phyloP scores from a whole-genome alignment of 2,329 filamentous ascomycete genomes.

The Penicillium brasilianum region DNA sequence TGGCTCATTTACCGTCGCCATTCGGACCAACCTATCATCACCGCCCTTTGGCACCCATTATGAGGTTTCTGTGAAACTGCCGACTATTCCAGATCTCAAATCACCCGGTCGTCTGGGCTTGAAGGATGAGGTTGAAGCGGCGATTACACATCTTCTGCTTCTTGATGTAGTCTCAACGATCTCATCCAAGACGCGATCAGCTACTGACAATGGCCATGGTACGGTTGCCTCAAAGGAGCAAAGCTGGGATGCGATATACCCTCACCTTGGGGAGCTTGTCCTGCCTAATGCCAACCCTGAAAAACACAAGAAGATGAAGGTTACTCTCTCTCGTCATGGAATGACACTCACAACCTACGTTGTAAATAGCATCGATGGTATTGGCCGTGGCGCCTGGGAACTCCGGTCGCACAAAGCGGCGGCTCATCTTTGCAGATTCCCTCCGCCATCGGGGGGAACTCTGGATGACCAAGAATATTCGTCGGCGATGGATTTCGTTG shows the following conservation, averaged over 20 bases:
- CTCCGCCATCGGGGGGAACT: conserved; percentile 1
- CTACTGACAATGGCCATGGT: background rate
- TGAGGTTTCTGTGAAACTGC: conserved; percentile 42
- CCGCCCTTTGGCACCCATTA: conserved; percentile 47
- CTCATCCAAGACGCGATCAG: conserved; percentile 23
- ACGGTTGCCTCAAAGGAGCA: conserved; percentile 4
- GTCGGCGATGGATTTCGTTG: conserved; percentile 37
- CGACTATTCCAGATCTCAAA: conserved; percentile 38
- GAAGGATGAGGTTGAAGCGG: conserved; percentile 41
- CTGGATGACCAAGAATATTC: conserved; percentile 2
- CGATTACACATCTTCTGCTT: conserved; percentile 44
- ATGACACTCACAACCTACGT: conserved; percentile 32
- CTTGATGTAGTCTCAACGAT: conserved; percentile 45
- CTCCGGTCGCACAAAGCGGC: conserved; percentile 14
- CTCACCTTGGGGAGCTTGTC: conserved; percentile 44
- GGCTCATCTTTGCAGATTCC: conserved; percentile 33
- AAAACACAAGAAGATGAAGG: conserved; percentile 40
- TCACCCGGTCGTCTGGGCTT: conserved; percentile 41
- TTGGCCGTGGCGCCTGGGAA: conserved; percentile 21
- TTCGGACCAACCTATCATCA: conserved; percentile 42
- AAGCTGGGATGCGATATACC: conserved; percentile 39
- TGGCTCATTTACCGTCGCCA: conserved; percentile 45
- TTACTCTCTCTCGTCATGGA: conserved; percentile 36
- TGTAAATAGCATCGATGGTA: conserved; percentile 24
- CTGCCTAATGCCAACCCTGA: conserved; percentile 24